Percentiles rank a stretch among this genome's conserved stretches.
Conservation (phyloP, 129 eudicot genomes). For the Tagetes patula region DNA sequence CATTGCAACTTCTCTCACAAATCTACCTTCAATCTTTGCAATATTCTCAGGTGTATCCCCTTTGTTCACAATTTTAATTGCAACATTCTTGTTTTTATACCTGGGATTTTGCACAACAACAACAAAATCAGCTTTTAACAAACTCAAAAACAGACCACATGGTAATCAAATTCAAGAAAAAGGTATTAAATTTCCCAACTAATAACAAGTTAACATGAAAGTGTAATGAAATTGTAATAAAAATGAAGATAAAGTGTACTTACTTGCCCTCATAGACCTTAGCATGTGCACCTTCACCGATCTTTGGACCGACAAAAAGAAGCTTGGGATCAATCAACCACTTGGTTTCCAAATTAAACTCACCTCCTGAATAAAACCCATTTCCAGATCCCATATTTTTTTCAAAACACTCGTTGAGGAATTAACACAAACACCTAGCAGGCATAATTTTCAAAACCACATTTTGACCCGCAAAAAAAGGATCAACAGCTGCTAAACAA, state of each 20-base stretch:
- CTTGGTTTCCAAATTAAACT: slow-evolving; percentile 75
- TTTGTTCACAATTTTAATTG: slow-evolving; percentile 70
- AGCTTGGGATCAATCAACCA: slow-evolving; percentile 96
- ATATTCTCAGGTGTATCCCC: slow-evolving; percentile 89
- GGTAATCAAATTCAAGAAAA: slow-evolving; percentile 21
- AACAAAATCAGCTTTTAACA: slow-evolving; percentile 13
- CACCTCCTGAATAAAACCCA: slow-evolving; percentile 59
- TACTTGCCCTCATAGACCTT: slow-evolving; percentile 98
- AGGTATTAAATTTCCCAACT: neutral
- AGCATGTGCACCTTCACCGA: slow-evolving; percentile 99
- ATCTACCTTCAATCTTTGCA: slow-evolving; percentile 68
- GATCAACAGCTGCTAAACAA: slow-evolving; percentile 13
- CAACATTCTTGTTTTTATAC: slow-evolving; percentile 86
- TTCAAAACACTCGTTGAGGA: slow-evolving; percentile 13
- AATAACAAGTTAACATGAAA: neutral
- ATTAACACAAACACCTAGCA: slow-evolving; percentile 14
- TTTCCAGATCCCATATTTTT: slow-evolving; percentile 74
- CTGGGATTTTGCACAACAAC: slow-evolving; percentile 40
- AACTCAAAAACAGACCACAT: neutral
- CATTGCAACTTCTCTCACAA: slow-evolving; percentile 91
- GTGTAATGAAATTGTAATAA: neutral
- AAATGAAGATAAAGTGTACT: slow-evolving; percentile 40
- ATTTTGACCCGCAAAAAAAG: slow-evolving; percentile 22
- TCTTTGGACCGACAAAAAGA: slow-evolving; percentile 94
- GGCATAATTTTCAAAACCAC: slow-evolving; percentile 14